Conservation (phyloP, 2,329 filamentous ascomycete genomes). For the Thielaviopsis musarum region DNA sequence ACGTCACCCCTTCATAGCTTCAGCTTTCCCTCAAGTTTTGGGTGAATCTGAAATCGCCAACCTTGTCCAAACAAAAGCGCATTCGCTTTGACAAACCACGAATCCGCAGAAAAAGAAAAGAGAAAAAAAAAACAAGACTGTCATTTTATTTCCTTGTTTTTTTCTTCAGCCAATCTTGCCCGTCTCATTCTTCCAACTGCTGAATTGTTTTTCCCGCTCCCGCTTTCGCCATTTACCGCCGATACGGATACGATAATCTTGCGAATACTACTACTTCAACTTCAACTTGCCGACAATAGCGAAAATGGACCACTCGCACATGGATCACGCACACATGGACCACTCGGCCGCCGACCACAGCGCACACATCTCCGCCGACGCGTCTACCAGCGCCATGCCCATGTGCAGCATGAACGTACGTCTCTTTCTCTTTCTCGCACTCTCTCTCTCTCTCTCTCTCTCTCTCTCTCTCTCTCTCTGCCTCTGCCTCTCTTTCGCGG, state of each 20-base stretch:
- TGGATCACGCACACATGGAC: slow-evolving; percentile 27
- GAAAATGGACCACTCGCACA: slow-evolving; percentile 12
- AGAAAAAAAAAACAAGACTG: too few species aligned
- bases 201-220: too few species aligned
- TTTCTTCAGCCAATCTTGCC: too few species aligned
- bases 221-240: too few species aligned
- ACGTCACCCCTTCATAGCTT: not conserved
- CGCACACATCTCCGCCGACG: slow-evolving; percentile 27
- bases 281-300: too few species aligned
- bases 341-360: slow-evolving; percentile 25
- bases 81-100: too few species aligned
- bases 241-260: not conserved
- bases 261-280: not conserved
- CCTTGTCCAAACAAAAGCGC: not conserved
- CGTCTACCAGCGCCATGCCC: slow-evolving; percentile 40
- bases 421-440: slow-evolving; percentile 6
- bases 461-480: not conserved
- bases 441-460: not conserved
- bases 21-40: not conserved
- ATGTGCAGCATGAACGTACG: slow-evolving; percentile 87
- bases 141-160: too few species aligned
- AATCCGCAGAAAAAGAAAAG: too few species aligned
- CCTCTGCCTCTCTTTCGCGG: not conserved
- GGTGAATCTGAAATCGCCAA: not conserved
- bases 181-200: too few species aligned